Evolutionary conservation across 2,329 filamentous ascomycete species (phyloP), one percentile per base, ranked within the genome.

Genomic region (Neopestalotiopsis sp.): DNA sequence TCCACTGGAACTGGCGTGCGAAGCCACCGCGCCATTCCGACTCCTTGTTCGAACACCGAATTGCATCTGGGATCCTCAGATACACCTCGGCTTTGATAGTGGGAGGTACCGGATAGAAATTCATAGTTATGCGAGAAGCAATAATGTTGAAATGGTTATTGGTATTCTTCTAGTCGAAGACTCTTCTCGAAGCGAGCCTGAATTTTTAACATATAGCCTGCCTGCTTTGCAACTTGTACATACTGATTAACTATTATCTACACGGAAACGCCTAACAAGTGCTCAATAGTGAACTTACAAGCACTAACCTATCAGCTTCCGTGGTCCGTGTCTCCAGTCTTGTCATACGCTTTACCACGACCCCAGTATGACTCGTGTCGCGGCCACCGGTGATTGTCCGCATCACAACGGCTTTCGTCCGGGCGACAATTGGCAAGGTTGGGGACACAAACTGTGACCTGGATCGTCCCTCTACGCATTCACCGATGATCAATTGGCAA

Each of bases 11-110:
- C 0, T 72, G 67, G 5, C 75, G 58, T 2, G 78, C 76, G 58
- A 78, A 78, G 0, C 79, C 79, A 1, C 81, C 80, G 28, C 78
- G 74, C 81, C 81, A 83, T 68, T 83, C 81, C 0, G 80, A 79
- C 1, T 76, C 73, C 62, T 76, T 71, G 1, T 73, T 76, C 0
- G 75, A 70, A 63, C 79, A 80, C 65, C 80, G 72, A 14, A 79
- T 68, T 1, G 76, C 70, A 20, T 81, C 77, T 1, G 81, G 80
- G 12, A 83, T 78, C 17, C 75, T 78, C 1, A 78, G 69, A 42
- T 80, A 77, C 3, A 83, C 58, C 42, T 79, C 73, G 10, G 81
- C 81, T 45, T 77, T 71, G 20, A 82, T 76, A 17, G 69, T 71
- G 0, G 74, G 77, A 2, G 79, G 79, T 4, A 74, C 59, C 0